A percentile compares a stretch with the other conserved stretches of the same genome.
These are phyloP conservation scores for Pseudopediastrum boryanum DNA, from an alignment of 139 green algal genomes.

Conservation along the genomic window DNA sequence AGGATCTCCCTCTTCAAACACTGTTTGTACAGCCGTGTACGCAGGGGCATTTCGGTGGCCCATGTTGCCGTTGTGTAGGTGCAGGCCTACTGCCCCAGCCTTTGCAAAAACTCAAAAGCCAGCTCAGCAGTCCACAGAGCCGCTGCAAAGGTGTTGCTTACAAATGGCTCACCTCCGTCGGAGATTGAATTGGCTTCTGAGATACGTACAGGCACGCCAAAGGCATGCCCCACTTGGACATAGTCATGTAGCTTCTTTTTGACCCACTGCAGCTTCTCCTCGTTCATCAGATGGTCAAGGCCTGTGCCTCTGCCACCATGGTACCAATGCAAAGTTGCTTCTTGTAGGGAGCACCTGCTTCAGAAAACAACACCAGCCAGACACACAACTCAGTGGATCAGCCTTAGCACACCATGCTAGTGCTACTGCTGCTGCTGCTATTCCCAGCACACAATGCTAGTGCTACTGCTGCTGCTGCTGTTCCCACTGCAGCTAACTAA, in stretches of 20 bases:
- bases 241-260: not conserved
- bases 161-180: slow-evolving; percentile 10
- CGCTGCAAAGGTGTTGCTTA: slow-evolving; percentile 24
- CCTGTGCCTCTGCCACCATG: slow-evolving; percentile 17
- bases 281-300: slow-evolving; percentile 2
- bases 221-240: not conserved
- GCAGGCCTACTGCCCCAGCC: slow-evolving; percentile 10
- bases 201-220: slow-evolving; percentile 6
- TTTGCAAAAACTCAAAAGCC: slow-evolving; percentile 27
- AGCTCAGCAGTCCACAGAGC: slow-evolving; percentile 19
- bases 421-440: no score
- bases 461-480: no score
- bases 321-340: slow-evolving; percentile 33
- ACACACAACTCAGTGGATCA: no score
- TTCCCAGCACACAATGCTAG: no score
- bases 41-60: slow-evolving; percentile 1
- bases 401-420: no score
- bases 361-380: no score
- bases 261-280: slow-evolving; percentile 16
- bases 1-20: slow-evolving; percentile 19
- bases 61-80: slow-evolving; percentile 32
- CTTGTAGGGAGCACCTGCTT: slow-evolving; percentile 31
- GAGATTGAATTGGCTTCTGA: slow-evolving; percentile 22
- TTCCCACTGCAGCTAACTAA: no score
- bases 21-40: slow-evolving; percentile 16